Evolutionary conservation across 768 basidiomycete species (phyloP), one percentile per base, ranked within the genome.

Genomic region (Boletus pseudo-olivaceus): DNA sequence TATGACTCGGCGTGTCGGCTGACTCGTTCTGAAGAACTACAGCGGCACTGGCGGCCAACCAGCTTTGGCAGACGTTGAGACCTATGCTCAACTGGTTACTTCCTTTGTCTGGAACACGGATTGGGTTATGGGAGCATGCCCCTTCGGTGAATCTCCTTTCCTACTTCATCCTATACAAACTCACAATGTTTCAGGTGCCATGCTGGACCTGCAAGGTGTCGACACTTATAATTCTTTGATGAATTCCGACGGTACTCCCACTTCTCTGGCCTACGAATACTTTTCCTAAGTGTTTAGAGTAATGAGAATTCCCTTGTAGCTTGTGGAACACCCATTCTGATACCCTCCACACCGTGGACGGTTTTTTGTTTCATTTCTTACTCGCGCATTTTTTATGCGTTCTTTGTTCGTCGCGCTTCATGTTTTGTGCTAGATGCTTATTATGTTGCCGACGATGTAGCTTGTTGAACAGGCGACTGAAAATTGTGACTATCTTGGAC

Each of bases 141-240:
- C 78, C 29, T 93, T 90, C 60, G 88, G 90, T 88, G 56, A 54
- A 78, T 47, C 2, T 15, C n/a, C 2, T 43, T 14, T 2, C 7
- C n/a, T 29, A 1, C 29, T 33, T n/a, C 0, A n/a, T 30, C 19
- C 1, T 12, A 5, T 38, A 6, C 41, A 44, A 7, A 27, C 57
- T 70, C 6, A 69, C 40, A 6, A 3, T 49, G 19, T 45, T 47
- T 1, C 39, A 85, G 87, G 82, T 67, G 62, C 74, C 33, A 78
- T 87, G 76, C 53, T 65, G 17, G 61, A 79, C 51, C 75, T 85
- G 71, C 63, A 70, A 43, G 76, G 77, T 51, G 85, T 91, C 58
- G 80, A 83, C 71, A 30, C 58, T 0, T 41, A 60, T 30, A 84
- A 90, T 65, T 60, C 70, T 33, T 75, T 92, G 38, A 2, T 47